A percentile compares a stretch with the other conserved stretches of the same genome.
These are phyloP conservation scores for Elsinoe batatas DNA, from an alignment of 2,329 filamentous ascomycete genomes.

Conservation along the genomic window DNA sequence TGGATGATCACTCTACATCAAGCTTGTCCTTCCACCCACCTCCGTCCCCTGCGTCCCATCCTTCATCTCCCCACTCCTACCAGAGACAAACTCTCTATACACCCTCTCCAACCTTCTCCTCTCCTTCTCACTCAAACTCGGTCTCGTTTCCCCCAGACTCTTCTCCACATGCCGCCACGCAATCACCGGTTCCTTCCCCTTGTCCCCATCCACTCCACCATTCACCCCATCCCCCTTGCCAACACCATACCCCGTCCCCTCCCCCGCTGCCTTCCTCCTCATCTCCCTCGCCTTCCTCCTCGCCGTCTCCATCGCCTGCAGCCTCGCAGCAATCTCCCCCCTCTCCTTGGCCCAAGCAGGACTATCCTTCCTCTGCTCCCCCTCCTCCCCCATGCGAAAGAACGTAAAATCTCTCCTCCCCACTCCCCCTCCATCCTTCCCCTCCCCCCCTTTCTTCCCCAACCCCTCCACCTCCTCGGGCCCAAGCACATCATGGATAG, in stretches of 20 bases:
- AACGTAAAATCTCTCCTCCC: conserved; percentile 55
- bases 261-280: conserved; percentile 26
- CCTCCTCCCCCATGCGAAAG: conserved; percentile 64
- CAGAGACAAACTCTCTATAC: conserved; percentile 86
- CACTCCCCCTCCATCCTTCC: conserved; percentile 16
- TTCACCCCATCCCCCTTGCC: background rate
- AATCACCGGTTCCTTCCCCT: conserved; percentile 63
- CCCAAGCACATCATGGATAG: conserved; percentile 82
- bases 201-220: conserved; percentile 17
- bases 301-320: conserved; percentile 66
- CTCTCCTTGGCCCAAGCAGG: conserved; percentile 57
- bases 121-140: conserved; percentile 75
- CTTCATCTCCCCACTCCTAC: conserved; percentile 88
- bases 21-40: conserved; percentile 80
- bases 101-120: conserved; percentile 64
- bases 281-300: conserved; percentile 53
- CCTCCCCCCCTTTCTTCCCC: conserved; percentile 27
- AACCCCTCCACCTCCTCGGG: conserved; percentile 27
- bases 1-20: conserved; percentile 55
- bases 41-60: conserved; percentile 87
- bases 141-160: conserved; percentile 64
- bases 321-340: conserved; percentile 68
- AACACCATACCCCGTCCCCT: too few relatives aligned
- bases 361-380: conserved; percentile 11
- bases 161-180: conserved; percentile 73